phyloP scores from a whole-genome alignment of 768 basidiomycete species.

The Rhodotorula paludigena region DNA sequence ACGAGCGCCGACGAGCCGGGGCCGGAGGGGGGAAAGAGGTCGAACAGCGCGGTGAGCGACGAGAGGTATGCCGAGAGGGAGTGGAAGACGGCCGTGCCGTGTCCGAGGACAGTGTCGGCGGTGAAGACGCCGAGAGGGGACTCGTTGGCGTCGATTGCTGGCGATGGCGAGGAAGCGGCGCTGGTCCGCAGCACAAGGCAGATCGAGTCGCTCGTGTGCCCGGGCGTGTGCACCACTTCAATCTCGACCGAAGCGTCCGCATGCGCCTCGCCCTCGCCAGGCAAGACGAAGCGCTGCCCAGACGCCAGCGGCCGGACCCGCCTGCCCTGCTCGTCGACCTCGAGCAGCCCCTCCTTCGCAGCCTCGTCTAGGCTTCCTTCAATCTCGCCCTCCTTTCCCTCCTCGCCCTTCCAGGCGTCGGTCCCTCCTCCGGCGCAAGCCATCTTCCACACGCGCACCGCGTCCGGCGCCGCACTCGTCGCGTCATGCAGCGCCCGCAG shows the following conservation, averaged over 20 bases:
- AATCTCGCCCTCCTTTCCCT: not conserved
- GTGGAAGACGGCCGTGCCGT: constrained; percentile 83
- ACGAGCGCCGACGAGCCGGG: not conserved
- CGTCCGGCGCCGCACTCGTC: not conserved
- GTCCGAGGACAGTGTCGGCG: constrained; percentile 83
- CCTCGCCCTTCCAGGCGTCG: constrained; percentile 1
- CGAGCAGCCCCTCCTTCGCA: not conserved
- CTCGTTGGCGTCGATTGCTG: constrained; percentile 49
- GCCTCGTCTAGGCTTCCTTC: not conserved
- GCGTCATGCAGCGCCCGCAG: constrained; percentile 60
- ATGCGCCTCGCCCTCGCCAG: not conserved
- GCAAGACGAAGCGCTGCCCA: not conserved
- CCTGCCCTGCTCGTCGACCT: not conserved
- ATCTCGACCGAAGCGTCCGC: constrained; percentile 52
- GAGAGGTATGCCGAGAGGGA: constrained; percentile 62
- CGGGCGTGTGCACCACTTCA: constrained; percentile 74
- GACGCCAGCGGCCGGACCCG: not conserved
- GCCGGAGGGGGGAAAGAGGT: not conserved
- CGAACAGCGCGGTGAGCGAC: constrained; percentile 51
- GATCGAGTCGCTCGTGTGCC: constrained; percentile 84
- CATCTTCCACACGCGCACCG: constrained; percentile 18
- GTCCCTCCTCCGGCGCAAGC: not conserved
- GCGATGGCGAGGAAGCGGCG: constrained; percentile 35
- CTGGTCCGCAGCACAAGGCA: constrained; percentile 60
- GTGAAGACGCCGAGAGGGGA: constrained; percentile 60